Evolutionary conservation across 805 yeast genomes (phyloP), one percentile per base, ranked within the genome.

Genomic region (Komagataella ulmi): DNA sequence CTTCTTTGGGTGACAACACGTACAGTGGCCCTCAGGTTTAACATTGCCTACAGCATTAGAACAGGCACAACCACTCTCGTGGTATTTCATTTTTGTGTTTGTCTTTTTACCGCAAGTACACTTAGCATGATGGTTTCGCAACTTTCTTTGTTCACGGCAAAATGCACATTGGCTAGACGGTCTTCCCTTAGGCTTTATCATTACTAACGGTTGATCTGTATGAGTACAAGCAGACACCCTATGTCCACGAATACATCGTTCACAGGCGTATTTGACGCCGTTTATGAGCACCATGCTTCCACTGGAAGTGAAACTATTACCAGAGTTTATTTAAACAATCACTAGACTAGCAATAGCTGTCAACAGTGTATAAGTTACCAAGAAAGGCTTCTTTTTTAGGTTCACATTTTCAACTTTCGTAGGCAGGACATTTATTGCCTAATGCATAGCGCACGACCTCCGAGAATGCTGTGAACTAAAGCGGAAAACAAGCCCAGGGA

Each of bases 201-300:
- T 85, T 63, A 86, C 83, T 58, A 93, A 70, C 3, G 95, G 95
- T 61, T 87, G 88, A 58, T 93, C 96, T 0, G 90, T 80, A 65
- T 93, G 99, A 47, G 84, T 82, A 67, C 99, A 93, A 2, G 95
- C 81, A 1, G 97, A 86, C 48, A 91, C 99, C 51, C 99, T 73
- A 63, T 93, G 99, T 47, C 99, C 99, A 54, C 99, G 76, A 49
- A 93, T 90, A 67, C 99, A 91, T 54, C 97, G 53, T 59, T 89
- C 96, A 65, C 99, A 91, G 54, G 99, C 98, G 66, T 89, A 91
- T 64, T 93, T 91, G 57, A 87, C 83, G 44, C 97, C 98, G 60
- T 89, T 88, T 50, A 91, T 82, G 51, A 88, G 72, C 53, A 91
- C 97, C 97, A 90, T 91, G 14, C 12, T 50, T 51, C 36, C 46